Percentiles rank a stretch among this genome's conserved stretches.
Evolutionary conservation across 306 rosid genomes (phyloP).

Genomic region (Oemleria cerasiformis): DNA sequence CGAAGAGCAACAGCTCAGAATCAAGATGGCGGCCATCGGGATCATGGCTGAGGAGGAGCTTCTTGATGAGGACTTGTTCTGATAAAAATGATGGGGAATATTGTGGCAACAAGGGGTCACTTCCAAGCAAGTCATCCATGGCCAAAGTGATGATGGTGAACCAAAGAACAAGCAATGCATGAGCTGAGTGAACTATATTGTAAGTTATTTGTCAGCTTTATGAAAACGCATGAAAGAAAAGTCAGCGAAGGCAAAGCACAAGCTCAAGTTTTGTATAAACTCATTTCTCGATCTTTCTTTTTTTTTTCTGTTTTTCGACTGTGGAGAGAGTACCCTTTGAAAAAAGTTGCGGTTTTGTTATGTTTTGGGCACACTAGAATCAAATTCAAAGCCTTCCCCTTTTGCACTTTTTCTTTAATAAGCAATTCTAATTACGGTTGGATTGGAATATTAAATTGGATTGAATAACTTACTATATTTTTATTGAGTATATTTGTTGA

Average conservation of each 20-base stretch:
- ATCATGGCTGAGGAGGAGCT: conserved; percentile 58
- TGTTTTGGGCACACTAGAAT: conserved; percentile 21
- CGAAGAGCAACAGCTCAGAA: conserved; percentile 50
- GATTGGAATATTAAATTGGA: too few relatives aligned
- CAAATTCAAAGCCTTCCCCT: conserved; percentile 17
- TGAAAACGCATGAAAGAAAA: not conserved
- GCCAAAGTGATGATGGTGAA: conserved; percentile 24
- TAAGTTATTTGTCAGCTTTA: conserved; percentile 3
- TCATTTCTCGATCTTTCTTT: not conserved
- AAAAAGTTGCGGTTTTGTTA: conserved; percentile 18
- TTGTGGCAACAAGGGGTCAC: conserved; percentile 15
- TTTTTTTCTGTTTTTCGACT: not conserved
- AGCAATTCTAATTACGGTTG: too few relatives aligned
- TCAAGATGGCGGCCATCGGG: conserved; percentile 65
- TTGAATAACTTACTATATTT: too few relatives aligned
- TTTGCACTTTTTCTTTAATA: too few relatives aligned
- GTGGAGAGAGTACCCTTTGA: not conserved
- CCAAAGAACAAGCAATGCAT: conserved; percentile 7
- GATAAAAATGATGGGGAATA: conserved; percentile 22
- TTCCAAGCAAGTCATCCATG: conserved; percentile 33
- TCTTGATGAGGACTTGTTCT: conserved; percentile 40
- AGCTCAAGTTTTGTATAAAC: not conserved
- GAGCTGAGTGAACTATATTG: not conserved
- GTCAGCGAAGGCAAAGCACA: not conserved
- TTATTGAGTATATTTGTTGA: too few relatives aligned